These are phyloP conservation scores for Hibiscus tridactylites DNA, from an alignment of 345 rosid species.

Conservation along the genomic window DNA sequence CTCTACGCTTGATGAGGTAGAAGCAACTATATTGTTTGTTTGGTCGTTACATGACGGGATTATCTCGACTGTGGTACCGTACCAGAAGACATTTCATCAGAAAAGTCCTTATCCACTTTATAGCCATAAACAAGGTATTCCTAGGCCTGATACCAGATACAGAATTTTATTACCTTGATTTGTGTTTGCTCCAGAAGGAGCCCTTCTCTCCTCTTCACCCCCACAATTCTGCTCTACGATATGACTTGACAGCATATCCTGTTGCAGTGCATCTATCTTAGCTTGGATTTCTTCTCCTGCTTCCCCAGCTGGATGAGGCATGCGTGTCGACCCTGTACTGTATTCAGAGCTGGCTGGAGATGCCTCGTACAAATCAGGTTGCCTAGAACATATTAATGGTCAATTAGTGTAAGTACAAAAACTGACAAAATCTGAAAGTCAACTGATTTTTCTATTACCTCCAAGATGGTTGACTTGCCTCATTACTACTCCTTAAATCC, in stretches of 20 bases:
- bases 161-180: constrained; percentile 38
- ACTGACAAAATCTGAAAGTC: background rate
- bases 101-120: background rate
- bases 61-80: constrained; percentile 26
- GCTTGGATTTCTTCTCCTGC: constrained; percentile 35
- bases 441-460: constrained; percentile 37
- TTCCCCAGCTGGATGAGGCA: constrained; percentile 34
- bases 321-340: constrained; percentile 72
- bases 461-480: constrained; percentile 62
- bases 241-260: constrained; percentile 23
- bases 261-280: constrained; percentile 30
- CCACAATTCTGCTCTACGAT: constrained; percentile 18
- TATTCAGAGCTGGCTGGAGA: constrained; percentile 86
- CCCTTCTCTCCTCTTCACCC: constrained; percentile 31
- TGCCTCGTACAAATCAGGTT: constrained; percentile 64
- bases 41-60: constrained; percentile 33
- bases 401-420: constrained; percentile 16
- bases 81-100: constrained; percentile 14
- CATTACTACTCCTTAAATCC: constrained; percentile 48
- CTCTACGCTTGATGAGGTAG: constrained; percentile 40
- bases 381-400: constrained; percentile 36
- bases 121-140: background rate
- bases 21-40: constrained; percentile 34
- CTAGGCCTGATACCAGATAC: background rate
- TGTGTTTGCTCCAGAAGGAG: constrained; percentile 26